Evolutionary conservation across 116 monocot species (phyloP).

Genomic region (Dioscorea cayenensis): DNA sequence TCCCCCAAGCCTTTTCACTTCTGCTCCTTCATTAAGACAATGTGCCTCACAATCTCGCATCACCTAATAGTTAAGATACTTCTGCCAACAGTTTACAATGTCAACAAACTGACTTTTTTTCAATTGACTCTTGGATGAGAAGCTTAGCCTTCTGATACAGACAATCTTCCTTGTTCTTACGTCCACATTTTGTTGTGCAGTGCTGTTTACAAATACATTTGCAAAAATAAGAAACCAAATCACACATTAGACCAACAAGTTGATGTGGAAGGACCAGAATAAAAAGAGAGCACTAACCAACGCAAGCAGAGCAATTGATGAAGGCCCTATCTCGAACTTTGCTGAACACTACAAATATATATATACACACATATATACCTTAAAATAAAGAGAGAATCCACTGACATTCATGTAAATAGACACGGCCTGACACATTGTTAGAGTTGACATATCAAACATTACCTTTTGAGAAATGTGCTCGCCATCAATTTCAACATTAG

Average conservation of each 20-base stretch:
- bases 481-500: slow-evolving; percentile 63
- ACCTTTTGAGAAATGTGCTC: slow-evolving; percentile 76
- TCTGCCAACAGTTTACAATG: slow-evolving; percentile 34
- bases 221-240: neutral
- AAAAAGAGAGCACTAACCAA: slow-evolving; percentile 36
- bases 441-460: slow-evolving; percentile 24
- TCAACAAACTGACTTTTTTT: slow-evolving; percentile 70
- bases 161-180: slow-evolving; percentile 65
- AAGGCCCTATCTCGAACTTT: slow-evolving; percentile 76
- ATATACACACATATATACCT: neutral
- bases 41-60: slow-evolving; percentile 85
- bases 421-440: neutral
- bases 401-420: neutral
- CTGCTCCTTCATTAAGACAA: slow-evolving; percentile 70
- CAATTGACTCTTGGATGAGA: slow-evolving; percentile 64
- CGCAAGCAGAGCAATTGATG: slow-evolving; percentile 76
- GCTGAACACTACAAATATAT: slow-evolving; percentile 48
- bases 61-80: slow-evolving; percentile 55
- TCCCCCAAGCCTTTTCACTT: slow-evolving; percentile 86
- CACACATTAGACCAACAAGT: neutral
- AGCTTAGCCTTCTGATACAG: slow-evolving; percentile 68
- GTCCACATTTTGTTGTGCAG: slow-evolving; percentile 65
- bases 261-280: neutral
- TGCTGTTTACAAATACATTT: neutral
- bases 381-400: neutral